Evolutionary conservation across 495 filamentous ascomycete species (phyloP).

Genomic region (Podospora conica): DNA sequence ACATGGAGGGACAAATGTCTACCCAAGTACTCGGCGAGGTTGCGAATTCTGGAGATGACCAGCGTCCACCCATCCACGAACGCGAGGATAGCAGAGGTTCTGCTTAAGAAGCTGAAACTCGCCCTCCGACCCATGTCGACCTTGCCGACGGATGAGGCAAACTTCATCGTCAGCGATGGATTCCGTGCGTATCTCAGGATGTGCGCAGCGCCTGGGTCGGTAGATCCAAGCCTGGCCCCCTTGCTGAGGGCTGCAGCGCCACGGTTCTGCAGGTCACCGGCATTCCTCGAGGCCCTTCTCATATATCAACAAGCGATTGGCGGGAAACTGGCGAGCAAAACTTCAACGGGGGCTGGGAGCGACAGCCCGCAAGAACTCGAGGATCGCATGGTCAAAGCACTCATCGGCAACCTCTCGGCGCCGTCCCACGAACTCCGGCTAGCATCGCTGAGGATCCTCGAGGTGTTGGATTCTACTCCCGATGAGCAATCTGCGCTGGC

Average conservation of each 20-base stretch:
- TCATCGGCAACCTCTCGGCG: constrained; percentile 65
- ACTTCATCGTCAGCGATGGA: constrained; percentile 52
- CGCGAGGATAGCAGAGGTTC: constrained; percentile 47
- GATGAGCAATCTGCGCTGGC: constrained; percentile 40
- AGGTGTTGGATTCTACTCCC: constrained; percentile 34
- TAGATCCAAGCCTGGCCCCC: constrained; percentile 51
- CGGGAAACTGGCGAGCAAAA: constrained; percentile 27
- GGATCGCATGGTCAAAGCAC: constrained; percentile 50
- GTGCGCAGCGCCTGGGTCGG: constrained; percentile 39
- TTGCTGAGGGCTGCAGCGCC: constrained; percentile 55
- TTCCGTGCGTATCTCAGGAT: constrained; percentile 50
- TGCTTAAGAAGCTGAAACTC: constrained; percentile 51
- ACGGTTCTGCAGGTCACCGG: constrained; percentile 53
- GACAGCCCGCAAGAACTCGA: constrained; percentile 40
- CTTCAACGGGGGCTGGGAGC: constrained; percentile 24
- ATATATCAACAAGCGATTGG: constrained; percentile 50
- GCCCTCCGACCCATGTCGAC: constrained; percentile 50
- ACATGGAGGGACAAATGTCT: constrained; percentile 51
- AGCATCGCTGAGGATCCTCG: constrained; percentile 63
- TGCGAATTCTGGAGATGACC: constrained; percentile 43
- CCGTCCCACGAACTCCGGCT: constrained; percentile 66
- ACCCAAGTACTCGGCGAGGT: constrained; percentile 49
- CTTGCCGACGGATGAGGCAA: constrained; percentile 48
- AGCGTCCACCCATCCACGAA: constrained; percentile 49
- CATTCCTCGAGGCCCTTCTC: constrained; percentile 62